Conservation (phyloP, 331 rosid species). For the Phaseolus coccineus region DNA sequence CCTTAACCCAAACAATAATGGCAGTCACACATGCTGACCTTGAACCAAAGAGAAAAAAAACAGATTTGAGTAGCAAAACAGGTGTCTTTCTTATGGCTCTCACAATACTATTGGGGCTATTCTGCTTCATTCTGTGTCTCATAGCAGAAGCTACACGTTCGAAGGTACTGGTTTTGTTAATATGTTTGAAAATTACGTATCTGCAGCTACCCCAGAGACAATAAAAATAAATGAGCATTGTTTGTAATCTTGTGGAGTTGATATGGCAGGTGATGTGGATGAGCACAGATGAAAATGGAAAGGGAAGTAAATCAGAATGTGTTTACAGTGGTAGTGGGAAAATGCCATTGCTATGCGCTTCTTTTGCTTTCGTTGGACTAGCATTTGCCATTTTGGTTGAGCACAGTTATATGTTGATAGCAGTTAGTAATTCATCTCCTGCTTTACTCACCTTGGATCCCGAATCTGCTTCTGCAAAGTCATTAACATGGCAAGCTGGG, state of each 20-base stretch:
- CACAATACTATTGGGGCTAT: constrained; percentile 63
- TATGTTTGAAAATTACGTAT: background rate
- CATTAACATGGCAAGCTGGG: constrained; percentile 65
- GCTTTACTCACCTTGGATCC: constrained; percentile 58
- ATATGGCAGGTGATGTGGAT: constrained; percentile 61
- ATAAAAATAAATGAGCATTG: background rate
- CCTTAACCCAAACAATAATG: constrained; percentile 45
- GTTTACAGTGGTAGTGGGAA: constrained; percentile 72
- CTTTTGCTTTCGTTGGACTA: constrained; percentile 65
- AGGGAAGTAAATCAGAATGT: constrained; percentile 55
- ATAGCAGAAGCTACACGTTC: constrained; percentile 79
- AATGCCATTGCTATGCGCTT: constrained; percentile 63
- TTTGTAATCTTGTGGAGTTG: constrained; percentile 11
- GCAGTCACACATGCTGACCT: constrained; percentile 84
- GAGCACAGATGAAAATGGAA: constrained; percentile 35
- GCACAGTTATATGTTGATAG: constrained; percentile 61
- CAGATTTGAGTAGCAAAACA: constrained; percentile 60
- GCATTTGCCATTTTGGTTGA: constrained; percentile 58
- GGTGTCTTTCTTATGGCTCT: constrained; percentile 52
- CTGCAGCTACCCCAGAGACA: background rate
- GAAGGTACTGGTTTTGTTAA: constrained; percentile 48
- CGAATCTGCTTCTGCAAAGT: constrained; percentile 52
- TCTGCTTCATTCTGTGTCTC: constrained; percentile 72
- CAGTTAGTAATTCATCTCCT: constrained; percentile 61
- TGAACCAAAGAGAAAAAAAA: constrained; percentile 54